Percentiles rank a stretch among this genome's conserved stretches.
phyloP scores from a whole-genome alignment of 1,284 basidiomycete genomes.

The Ceratobasidium sp. region DNA sequence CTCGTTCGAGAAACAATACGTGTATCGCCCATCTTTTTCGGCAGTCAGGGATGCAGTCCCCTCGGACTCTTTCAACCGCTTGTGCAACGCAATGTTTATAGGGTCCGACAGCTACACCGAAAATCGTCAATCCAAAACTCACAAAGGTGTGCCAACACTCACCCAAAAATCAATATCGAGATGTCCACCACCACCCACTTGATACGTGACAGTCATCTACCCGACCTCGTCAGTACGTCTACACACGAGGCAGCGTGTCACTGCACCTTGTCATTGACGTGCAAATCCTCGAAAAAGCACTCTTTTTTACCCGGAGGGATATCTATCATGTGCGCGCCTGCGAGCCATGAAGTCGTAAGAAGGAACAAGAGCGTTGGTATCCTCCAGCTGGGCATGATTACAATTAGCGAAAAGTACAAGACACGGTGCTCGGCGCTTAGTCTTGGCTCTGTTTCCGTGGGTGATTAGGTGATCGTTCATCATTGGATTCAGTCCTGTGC shows the following conservation, averaged over 20 bases:
- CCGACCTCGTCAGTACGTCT: not conserved
- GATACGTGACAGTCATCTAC: slow-evolving; percentile 99
- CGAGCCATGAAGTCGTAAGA: slow-evolving; percentile 33
- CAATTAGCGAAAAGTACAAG: not conserved
- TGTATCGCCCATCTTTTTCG: slow-evolving; percentile 83
- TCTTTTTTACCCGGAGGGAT: slow-evolving; percentile 83
- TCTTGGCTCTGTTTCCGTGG: too few species aligned
- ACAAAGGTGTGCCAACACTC: slow-evolving; percentile 44
- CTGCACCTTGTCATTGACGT: slow-evolving; percentile 88
- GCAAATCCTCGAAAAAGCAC: slow-evolving; percentile 98
- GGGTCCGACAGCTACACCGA: slow-evolving; percentile 77
- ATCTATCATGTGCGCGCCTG: slow-evolving; percentile 56
- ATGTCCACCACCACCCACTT: slow-evolving; percentile 96
- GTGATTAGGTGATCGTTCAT: too few species aligned
- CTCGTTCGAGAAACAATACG: slow-evolving; percentile 98
- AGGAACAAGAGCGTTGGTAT: slow-evolving; percentile 15
- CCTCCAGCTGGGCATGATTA: slow-evolving; percentile 16
- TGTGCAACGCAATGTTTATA: slow-evolving; percentile 67
- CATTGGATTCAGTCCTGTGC: too few species aligned
- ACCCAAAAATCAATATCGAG: slow-evolving; percentile 98
- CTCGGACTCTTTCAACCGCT: slow-evolving; percentile 86
- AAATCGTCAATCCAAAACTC: not conserved
- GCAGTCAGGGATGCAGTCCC: slow-evolving; percentile 91
- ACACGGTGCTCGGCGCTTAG: slow-evolving; percentile 26
- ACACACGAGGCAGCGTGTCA: slow-evolving; percentile 2